phyloP scores from a whole-genome alignment of 2,329 filamentous ascomycete genomes.

The Sphaerulina musiva region DNA sequence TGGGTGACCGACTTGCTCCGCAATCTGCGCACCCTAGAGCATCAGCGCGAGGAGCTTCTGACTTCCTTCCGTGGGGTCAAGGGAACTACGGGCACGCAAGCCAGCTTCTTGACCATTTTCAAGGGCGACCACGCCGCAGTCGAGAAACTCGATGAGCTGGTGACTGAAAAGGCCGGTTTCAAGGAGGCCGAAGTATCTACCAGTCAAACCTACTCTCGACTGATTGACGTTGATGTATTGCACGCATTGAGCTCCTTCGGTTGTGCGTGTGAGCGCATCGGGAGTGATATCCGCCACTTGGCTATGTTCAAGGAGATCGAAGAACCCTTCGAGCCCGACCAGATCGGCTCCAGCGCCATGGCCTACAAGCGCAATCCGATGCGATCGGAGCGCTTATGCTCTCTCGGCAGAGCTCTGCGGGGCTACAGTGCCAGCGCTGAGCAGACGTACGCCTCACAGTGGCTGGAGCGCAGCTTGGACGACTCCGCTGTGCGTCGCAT shows the following conservation, averaged over 20 bases:
- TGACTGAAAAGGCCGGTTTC: conserved; percentile 62
- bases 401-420: conserved; percentile 46
- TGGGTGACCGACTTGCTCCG: conserved; percentile 72
- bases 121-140: conserved; percentile 54
- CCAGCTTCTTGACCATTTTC: conserved; percentile 67
- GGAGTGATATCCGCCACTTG: conserved; percentile 66
- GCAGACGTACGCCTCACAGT: conserved; percentile 65
- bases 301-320: conserved; percentile 76
- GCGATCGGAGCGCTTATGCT: conserved; percentile 56
- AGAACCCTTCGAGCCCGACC: conserved; percentile 72
- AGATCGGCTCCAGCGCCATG: conserved; percentile 65
- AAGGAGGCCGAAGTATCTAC: conserved; percentile 56
- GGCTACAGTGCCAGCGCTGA: conserved; percentile 52
- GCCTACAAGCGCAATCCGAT: conserved; percentile 60
- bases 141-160: conserved; percentile 56
- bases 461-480: conserved; percentile 73
- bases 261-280: conserved; percentile 69
- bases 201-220: conserved; percentile 69
- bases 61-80: conserved; percentile 64
- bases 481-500: conserved; percentile 63
- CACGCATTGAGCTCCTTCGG: conserved; percentile 76
- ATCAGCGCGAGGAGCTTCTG: conserved; percentile 57
- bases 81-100: conserved; percentile 71
- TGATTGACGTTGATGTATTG: conserved; percentile 73
- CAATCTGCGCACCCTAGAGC: conserved; percentile 68